These are phyloP conservation scores for Rosa rugosa DNA, from an alignment of 306 rosid species.

Conservation along the genomic window DNA sequence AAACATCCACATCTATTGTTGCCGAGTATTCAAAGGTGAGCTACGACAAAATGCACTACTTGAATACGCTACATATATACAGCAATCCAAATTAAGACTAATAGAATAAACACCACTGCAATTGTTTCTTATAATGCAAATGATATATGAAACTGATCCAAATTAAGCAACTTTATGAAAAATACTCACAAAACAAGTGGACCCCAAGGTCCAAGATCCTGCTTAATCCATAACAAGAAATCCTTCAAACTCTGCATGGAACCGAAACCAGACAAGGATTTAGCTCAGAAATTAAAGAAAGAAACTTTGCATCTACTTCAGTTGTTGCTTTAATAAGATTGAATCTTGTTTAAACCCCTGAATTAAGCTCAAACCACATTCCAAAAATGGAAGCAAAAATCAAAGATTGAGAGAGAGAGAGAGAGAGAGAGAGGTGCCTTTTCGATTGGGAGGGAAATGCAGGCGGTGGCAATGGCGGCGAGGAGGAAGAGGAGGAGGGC, in stretches of 20 bases:
- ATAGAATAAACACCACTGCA: background rate
- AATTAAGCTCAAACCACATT: too few relatives aligned
- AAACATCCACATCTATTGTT: background rate
- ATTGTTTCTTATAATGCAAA: background rate
- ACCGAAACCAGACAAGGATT: slow-evolving; percentile 2
- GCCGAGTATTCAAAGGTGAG: background rate
- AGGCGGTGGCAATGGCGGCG: slow-evolving; percentile 45
- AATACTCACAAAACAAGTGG: slow-evolving; percentile 69
- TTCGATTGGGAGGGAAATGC: slow-evolving; percentile 45
- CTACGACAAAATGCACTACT: too few relatives aligned
- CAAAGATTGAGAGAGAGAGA: slow-evolving; percentile 4
- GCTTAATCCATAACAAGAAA: slow-evolving; percentile 72
- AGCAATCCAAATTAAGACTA: background rate
- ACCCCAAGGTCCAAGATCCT: slow-evolving; percentile 86
- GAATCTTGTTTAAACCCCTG: too few relatives aligned
- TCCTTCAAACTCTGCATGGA: slow-evolving; percentile 68
- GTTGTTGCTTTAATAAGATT: too few relatives aligned
- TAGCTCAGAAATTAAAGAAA: background rate
- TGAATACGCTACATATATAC: background rate
- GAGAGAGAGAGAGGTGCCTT: slow-evolving; percentile 28
- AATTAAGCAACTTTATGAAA: background rate
- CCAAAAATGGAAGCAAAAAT: background rate
- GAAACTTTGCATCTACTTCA: background rate
- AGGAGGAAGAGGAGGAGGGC: slow-evolving; percentile 34
- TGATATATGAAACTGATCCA: background rate